Evolutionary conservation across 2,329 filamentous ascomycete species (phyloP), one percentile per base, ranked within the genome.

Genomic region (Cercospora citrullina): DNA sequence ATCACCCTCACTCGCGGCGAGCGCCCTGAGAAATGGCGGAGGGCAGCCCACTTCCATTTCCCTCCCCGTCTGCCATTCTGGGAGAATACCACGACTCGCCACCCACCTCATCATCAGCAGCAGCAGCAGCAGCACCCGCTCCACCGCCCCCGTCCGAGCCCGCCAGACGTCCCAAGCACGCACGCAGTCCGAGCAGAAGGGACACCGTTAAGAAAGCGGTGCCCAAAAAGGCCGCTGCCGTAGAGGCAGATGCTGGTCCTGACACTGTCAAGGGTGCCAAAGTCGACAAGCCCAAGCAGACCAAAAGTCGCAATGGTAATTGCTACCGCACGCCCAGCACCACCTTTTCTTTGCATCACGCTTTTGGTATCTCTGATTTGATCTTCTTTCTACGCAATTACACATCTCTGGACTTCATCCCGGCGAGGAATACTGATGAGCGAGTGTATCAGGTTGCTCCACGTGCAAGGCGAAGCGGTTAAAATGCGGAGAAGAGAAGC

Each of bases 221-320:
- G 26, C 72, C 71, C 58, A 69, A 68, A 33, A 70, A 72, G 67
- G 67, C 64, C 39, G 66, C 63, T 58, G 60, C 66, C 23, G 51
- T 64, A 55, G 71, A 72, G 30, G 57, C 48, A 55, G 64, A 63
- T 26, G 60, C 68, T 33, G 72, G 66, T 62, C 68, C 66, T 45
- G 62, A 70, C 39, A 51, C 62, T 53, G 60, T 67, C 60, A 74
- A 71, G 64, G 78, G 79, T 74, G 79, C 77, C 63, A 79, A 77
- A 31, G 77, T 83, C 64, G 79, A 80, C 53, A 91, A 90, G 75
- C 87, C 87, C 31, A 92, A 91, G 76, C 89, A 91, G 80, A 90
- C 89, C 68, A 92, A 92, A 79, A 91, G 89, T 80, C 87, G 90
- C 73, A 91, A 91, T 82, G 90, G 89, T 91, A 87, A 74, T 85